Conservation (phyloP, 2,329 filamentous ascomycete genomes). For the Didymella segeticola region DNA sequence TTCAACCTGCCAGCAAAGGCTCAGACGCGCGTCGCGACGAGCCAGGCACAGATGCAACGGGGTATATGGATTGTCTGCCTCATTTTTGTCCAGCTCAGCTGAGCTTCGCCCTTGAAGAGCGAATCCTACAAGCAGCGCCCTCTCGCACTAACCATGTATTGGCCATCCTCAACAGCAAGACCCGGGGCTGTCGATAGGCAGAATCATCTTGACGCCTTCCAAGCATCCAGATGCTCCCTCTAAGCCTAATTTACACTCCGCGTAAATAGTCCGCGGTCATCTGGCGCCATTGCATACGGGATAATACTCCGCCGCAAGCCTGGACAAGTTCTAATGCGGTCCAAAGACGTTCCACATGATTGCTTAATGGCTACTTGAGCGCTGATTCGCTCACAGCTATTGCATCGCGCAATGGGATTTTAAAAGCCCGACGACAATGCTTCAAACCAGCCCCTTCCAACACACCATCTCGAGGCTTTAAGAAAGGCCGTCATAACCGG, state of each 20-base stretch:
- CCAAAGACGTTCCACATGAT: slow-evolving; percentile 35
- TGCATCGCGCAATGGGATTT: slow-evolving; percentile 27
- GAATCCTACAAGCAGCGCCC: slow-evolving; percentile 2
- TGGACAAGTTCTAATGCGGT: slow-evolving; percentile 25
- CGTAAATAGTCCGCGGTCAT: slow-evolving; percentile 31
- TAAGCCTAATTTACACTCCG: background rate
- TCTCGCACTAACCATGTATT: background rate
- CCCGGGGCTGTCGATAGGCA: background rate
- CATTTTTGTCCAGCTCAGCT: background rate
- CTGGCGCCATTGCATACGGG: slow-evolving; percentile 35
- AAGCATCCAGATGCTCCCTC: background rate
- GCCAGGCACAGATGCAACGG: background rate
- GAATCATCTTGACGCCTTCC: background rate
- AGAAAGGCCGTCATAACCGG: background rate
- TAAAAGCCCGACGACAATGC: slow-evolving; percentile 35
- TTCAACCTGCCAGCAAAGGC: background rate
- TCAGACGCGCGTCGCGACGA: background rate
- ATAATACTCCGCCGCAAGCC: slow-evolving; percentile 28
- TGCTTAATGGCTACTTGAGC: slow-evolving; percentile 14
- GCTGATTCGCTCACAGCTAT: slow-evolving; percentile 34
- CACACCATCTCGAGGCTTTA: slow-evolving; percentile 7
- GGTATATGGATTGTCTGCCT: background rate
- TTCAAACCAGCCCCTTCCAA: slow-evolving; percentile 11
- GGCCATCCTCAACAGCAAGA: background rate
- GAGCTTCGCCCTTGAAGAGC: background rate